Evolutionary conservation across 352 stramenopile genomes (phyloP), one percentile per base, ranked within the genome.

Genomic region (Poterioochromonas sp.): DNA sequence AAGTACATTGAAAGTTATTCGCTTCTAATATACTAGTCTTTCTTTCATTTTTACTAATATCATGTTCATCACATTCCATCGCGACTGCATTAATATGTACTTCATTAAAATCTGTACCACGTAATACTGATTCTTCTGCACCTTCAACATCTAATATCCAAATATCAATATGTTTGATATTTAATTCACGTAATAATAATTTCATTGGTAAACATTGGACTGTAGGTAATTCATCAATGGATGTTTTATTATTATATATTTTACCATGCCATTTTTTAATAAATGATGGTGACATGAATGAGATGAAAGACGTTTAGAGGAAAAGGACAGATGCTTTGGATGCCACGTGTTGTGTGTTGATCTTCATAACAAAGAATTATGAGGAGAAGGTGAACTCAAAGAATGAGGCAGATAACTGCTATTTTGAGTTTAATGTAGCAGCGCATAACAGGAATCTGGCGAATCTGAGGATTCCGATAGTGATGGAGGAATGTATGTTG

Each of bases 71-170:
- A 49, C 34, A 44, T 29, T 71, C 62, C 62, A 71, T 71, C 15
- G 40, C 34, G 26, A 71, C 40, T 2, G 62, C 32, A 71, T 37
- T 44, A 8, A 71, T 49, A 12, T 71, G 3, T n/a, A 71, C 8
- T 32, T 26, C 32, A 49, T 18, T 34, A 49, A 71, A 71, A 44
- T 71, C 62, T 15, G 26, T 49, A 26, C 62, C 62, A n/a, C 40
- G 2, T 26, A 71, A 29, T 44, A 71, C 62, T 49, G 34, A 11
- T 43, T 47, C 29, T 44, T 71, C 62, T 43, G 15, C 62, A 49
- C 62, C 62, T 71, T 71, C 62, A n/a, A 44, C 35, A 49, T 71
- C 62, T 8, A 71, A 29, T 34, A 71, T 32, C 62, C 62, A 71
- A 35, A 71, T 18, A 71, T 71, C 62, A 49, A 71, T 49, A 29